These are phyloP conservation scores for Grigorovia transvaalensis DNA, from an alignment of 805 yeast genomes.

Conservation along the genomic window DNA sequence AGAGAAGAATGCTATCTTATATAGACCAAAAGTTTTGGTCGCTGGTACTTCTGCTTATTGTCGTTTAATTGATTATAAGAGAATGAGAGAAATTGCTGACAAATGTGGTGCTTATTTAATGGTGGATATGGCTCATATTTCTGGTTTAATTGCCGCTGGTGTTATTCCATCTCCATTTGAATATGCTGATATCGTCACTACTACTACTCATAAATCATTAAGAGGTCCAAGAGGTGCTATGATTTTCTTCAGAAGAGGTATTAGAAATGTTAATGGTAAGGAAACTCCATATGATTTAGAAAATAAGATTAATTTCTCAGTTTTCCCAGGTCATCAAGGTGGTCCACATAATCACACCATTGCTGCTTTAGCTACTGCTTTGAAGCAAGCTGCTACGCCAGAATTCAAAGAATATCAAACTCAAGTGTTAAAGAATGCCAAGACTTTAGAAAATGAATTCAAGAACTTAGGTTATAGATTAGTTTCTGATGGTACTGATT, in stretches of 20 bases:
- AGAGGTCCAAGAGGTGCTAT: conserved; percentile 99
- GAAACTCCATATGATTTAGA: conserved; percentile 87
- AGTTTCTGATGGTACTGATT: conserved; percentile 92
- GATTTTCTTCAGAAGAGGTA: conserved; percentile 97
- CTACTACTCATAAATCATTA: conserved; percentile 96
- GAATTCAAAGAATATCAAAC: conserved; percentile 86
- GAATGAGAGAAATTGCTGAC: conserved; percentile 94
- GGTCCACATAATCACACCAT: conserved; percentile 99
- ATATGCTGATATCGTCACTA: conserved; percentile 94
- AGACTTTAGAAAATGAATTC: conserved; percentile 68
- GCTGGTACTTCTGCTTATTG: conserved; percentile 99
- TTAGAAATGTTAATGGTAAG: conserved; percentile 82
- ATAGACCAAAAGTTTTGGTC: conserved; percentile 92
- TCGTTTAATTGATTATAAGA: conserved; percentile 89
- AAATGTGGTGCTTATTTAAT: conserved; percentile 93
- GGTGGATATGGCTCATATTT: conserved; percentile 97
- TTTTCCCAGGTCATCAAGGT: conserved; percentile 99
- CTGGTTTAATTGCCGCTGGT: conserved; percentile 92
- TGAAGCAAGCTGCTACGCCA: conserved; percentile 85
- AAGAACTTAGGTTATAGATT: conserved; percentile 62
- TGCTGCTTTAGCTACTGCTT: conserved; percentile 92
- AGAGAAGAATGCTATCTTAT: conserved; percentile 80
- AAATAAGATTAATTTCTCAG: conserved; percentile 92
- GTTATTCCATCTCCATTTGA: conserved; percentile 95
- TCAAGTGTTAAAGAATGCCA: conserved; percentile 82